A percentile compares a stretch with the other conserved stretches of the same genome.
Conservation (phyloP, 345 rosid genomes). For the Corchorus olitorius region DNA sequence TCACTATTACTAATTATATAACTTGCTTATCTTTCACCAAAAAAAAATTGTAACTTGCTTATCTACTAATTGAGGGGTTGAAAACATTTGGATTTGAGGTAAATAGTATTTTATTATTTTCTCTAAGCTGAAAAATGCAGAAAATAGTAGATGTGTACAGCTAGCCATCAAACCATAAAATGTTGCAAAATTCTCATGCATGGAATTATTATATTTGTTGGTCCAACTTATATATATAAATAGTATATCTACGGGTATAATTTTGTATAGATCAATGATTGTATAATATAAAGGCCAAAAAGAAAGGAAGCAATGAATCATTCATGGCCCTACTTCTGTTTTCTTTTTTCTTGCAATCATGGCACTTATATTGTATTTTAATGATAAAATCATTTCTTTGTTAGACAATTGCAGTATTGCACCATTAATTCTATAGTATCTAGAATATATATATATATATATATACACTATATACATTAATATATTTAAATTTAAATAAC, state of each 20-base stretch:
- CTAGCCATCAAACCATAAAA: too few species aligned
- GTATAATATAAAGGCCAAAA: too few species aligned
- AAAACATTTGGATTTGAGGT: too few species aligned
- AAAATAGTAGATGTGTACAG: too few species aligned
- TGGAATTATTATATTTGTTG: too few species aligned
- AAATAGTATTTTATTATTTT: not conserved
- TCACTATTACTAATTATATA: not conserved
- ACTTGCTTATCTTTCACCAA: not conserved
- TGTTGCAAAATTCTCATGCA: not conserved
- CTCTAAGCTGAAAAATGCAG: not conserved
- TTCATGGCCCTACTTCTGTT: not conserved
- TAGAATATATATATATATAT: too few species aligned
- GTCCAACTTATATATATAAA: too few species aligned
- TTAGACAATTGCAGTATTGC: not conserved
- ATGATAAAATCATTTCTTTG: not conserved
- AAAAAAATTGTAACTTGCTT: not conserved
- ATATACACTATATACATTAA: too few species aligned
- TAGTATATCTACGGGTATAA: too few species aligned
- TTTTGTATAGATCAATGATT: too few species aligned
- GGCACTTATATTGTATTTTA: not conserved
- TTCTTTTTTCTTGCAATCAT: not conserved
- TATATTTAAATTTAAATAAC: too few species aligned
- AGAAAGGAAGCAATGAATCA: not conserved
- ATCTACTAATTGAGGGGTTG: not conserved
- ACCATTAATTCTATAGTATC: too few species aligned